Base-by-base conservation (phyloP, 2,329 filamentous ascomycete species). In the Beauveria brongniartii region DNA sequence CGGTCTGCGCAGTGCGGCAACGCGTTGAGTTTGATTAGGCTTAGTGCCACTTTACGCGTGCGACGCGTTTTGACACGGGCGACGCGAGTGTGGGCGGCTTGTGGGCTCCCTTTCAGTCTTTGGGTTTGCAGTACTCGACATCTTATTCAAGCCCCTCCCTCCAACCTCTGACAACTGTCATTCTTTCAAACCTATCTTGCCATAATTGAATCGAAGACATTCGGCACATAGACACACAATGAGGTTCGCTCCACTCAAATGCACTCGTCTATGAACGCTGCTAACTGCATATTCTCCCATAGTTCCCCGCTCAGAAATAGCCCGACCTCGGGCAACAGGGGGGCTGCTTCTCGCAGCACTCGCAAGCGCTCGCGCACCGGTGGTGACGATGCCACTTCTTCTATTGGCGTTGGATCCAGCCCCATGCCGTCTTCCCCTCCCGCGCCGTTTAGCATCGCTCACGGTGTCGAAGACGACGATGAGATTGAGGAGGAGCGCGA, bases 281-380 rank as follows among this genome's bases (percentile, higher is more conserved):
- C 46, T 50, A 30, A 53, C 34, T 30, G 40, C 55, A n/a, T 51
- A 28, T 6, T 54, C 34, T 44, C 14, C 30, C 58, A 26, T 71
- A 95, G 90, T 80, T 95, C 91, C 73, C 92, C 92, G 72, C 82
- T 95, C 63, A 87, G 88, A 74, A 82, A 86, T 67, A 91, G 87
- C 76, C 88, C 90, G 80, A 86, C 88, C 63, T 92, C 92, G 65
- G 91, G 87, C 68, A 96, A 96, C 75, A 86, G 91, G 67, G 90
- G 91, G 58, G 73, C 82, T 28, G 80, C 76, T 48, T 73, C 78
- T 53, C 75, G 78, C 59, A 73, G 75, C 51, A 80, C 72, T 69
- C 80, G 82, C 67, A 85, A 86, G 70, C 81, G 83, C 54, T 77
- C 81, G 41, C 81, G 82, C 62, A 76, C 75, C 18, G 76, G 74